phyloP scores from a whole-genome alignment of 768 basidiomycete genomes.

The Hericium coralloides region DNA sequence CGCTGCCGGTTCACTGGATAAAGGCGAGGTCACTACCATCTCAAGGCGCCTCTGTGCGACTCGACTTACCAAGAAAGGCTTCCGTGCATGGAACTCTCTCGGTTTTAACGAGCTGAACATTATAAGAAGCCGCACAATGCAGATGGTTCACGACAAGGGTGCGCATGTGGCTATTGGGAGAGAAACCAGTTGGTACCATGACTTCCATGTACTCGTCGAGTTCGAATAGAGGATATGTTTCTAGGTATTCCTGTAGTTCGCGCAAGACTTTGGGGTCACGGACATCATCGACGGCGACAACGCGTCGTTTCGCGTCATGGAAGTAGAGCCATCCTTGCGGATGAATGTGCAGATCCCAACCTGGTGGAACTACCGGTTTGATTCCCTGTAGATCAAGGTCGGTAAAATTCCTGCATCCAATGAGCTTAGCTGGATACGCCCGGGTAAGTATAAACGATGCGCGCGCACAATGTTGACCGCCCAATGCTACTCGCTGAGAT shows the following conservation, averaged over 20 bases:
- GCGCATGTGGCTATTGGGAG: slow-evolving; percentile 20
- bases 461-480: no score
- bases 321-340: slow-evolving; percentile 46
- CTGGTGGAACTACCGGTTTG: background rate
- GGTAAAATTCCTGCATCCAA: no score
- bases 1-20: slow-evolving; percentile 17
- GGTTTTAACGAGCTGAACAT: slow-evolving; percentile 14
- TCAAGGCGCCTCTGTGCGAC: background rate
- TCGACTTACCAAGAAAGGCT: no score
- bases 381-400: no score
- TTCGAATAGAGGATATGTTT: slow-evolving; percentile 20
- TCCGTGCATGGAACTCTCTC: background rate
- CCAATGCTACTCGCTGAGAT: no score
- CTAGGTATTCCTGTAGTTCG: slow-evolving; percentile 21
- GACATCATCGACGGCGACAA: slow-evolving; percentile 43
- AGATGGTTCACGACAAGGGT: slow-evolving; percentile 38
- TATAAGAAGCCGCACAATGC: slow-evolving; percentile 37
- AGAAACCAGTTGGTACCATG: slow-evolving; percentile 25
- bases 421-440: no score
- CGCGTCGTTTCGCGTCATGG: slow-evolving; percentile 27
- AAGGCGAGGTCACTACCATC: slow-evolving; percentile 14
- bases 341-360: slow-evolving; percentile 36
- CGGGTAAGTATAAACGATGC: no score
- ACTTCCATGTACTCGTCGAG: slow-evolving; percentile 37
- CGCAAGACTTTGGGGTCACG: slow-evolving; percentile 28